Conservation (phyloP, 2,329 filamentous ascomycete genomes). For the Penicillium sp. region DNA sequence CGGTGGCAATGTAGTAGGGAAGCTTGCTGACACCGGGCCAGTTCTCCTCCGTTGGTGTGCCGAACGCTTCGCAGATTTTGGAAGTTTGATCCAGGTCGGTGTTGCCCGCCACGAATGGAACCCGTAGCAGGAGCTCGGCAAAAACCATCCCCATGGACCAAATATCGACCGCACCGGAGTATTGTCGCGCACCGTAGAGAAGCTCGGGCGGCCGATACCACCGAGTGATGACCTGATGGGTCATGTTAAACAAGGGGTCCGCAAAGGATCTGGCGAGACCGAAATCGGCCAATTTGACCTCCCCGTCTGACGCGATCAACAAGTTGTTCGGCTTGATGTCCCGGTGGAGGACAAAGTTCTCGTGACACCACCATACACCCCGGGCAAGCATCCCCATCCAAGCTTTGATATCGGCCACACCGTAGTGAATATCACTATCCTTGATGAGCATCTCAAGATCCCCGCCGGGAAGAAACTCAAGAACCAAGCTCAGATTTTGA, state of each 20-base stretch:
- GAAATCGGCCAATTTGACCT: constrained; percentile 96
- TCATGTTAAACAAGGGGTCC: constrained; percentile 87
- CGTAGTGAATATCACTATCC: constrained; percentile 79
- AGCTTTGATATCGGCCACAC: constrained; percentile 86
- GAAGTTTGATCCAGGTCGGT: constrained; percentile 83
- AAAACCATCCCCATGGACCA: constrained; percentile 95
- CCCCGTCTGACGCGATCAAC: constrained; percentile 86
- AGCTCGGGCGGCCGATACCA: constrained; percentile 97
- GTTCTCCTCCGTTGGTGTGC: constrained; percentile 87
- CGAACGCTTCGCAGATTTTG: constrained; percentile 79
- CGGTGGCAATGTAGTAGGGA: constrained; percentile 72
- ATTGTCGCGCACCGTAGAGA: constrained; percentile 84
- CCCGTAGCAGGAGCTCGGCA: constrained; percentile 80
- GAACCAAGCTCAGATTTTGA: constrained; percentile 92
- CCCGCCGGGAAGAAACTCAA: constrained; percentile 90
- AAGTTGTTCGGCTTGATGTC: constrained; percentile 99
- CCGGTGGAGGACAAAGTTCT: constrained; percentile 87
- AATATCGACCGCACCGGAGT: constrained; percentile 85
- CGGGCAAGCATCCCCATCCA: constrained; percentile 98
- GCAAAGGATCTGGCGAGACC: constrained; percentile 87
- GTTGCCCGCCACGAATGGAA: constrained; percentile 78
- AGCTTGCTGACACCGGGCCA: constrained; percentile 89
- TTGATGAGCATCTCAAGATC: constrained; percentile 94
- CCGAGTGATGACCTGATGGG: constrained; percentile 87
- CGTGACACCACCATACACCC: constrained; percentile 94